phyloP scores from a whole-genome alignment of 257 asterid species.

The Solanum megistacrolobum region DNA sequence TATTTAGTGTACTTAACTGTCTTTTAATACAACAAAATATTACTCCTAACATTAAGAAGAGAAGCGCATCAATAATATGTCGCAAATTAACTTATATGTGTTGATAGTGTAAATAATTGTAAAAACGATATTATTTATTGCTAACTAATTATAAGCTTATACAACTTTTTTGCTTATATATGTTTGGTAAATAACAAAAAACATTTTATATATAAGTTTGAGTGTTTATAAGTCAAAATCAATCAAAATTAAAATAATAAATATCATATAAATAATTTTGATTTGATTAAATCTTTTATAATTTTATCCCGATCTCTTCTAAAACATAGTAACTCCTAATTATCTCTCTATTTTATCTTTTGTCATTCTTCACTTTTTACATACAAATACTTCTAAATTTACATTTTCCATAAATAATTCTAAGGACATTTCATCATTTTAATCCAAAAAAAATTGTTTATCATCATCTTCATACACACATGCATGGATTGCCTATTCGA shows the following conservation, averaged over 20 bases:
- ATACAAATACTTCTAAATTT: neutral
- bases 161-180: too few relatives aligned
- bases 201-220: neutral
- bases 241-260: too few relatives aligned
- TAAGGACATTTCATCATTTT: too few relatives aligned
- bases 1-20: rapidly evolving
- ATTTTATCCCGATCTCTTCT: neutral
- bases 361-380: neutral
- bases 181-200: too few relatives aligned
- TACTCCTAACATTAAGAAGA: neutral
- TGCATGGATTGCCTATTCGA: too few relatives aligned
- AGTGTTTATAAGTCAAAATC: neutral
- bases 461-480: too few relatives aligned
- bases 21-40: too few relatives aligned
- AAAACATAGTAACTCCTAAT: neutral
- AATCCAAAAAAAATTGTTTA: too few relatives aligned
- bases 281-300: neutral
- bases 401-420: neutral
- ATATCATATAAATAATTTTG: neutral
- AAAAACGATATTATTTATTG: neutral
- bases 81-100: too few relatives aligned
- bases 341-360: neutral
- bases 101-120: neutral
- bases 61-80: neutral
- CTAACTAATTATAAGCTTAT: rapidly evolving